Base-by-base conservation (phyloP, 805 yeast genomes). In the Torulaspora microellipsoides region DNA sequence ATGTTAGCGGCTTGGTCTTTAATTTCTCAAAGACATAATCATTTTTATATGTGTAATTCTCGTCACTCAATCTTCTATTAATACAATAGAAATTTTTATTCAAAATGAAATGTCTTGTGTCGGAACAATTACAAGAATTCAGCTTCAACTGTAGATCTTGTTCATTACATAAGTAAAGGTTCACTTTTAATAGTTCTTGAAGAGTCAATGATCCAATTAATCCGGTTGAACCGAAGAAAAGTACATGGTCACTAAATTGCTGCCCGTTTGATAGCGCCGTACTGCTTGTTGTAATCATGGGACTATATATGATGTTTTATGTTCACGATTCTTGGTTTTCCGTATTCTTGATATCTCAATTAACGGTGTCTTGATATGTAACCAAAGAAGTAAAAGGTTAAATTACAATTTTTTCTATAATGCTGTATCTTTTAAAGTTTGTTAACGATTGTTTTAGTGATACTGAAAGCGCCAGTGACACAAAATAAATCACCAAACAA, bases 181-280 rank as follows among this genome's bases (percentile, higher is more conserved):
- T 41, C 2, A 46, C 40, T 17, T 48, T 42, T 15, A 45, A 31
- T 32, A 58, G 33, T 4, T 47, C 40, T 13, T 48, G 42, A 13
- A 57, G 35, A 27, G 51, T 41, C 8, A 40, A 29, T 9, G 47
- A 37, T 1, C 62, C 63, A 8, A 50, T 42, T 29, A 56, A 41
- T 10, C 63, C 60, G 5, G 59, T 54, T 2, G 56, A 48, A 2
- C 63, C 63, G 29, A 58, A 45, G 20, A 55, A 36, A 12, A 53
- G 42, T 6, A 47, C 23, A 13, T 42, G 46, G 33, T 52, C 53
- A n/a, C 37, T 37, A 38, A 37, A 43, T 12, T 32, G 31, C 15
- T 41, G 34, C 14, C 29, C 14, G n/a, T 36, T 32, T 14, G 33
- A 8, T 14, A 14, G 30, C 13, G 38, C 23, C 11, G 15, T n/a